Evolutionary conservation across 495 filamentous ascomycete species (phyloP).

Genomic region (Penicillium robsamsonii): DNA sequence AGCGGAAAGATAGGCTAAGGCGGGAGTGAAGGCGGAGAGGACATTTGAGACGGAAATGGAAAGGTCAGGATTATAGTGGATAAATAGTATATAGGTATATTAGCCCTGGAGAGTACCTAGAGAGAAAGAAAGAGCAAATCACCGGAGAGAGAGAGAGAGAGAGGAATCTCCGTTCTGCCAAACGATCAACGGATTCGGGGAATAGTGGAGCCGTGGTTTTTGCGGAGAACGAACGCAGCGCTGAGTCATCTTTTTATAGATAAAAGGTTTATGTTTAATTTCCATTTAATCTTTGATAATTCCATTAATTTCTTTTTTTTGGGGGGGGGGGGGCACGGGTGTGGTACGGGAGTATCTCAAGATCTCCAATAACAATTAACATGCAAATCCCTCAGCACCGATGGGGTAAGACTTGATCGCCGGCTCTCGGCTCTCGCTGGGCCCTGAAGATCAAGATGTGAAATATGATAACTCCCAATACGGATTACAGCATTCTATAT

Average conservation of each 20-base stretch:
- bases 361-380: background rate
- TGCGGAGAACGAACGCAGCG: conserved; percentile 29
- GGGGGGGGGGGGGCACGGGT: background rate
- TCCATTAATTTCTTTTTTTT: background rate
- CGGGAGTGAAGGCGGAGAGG: conserved; percentile 13
- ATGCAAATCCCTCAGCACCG: conserved; percentile 4
- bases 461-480: background rate
- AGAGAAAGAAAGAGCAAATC: conserved; percentile 1
- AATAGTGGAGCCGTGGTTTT: conserved; percentile 36
- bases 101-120: background rate
- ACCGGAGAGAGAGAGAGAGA: conserved; percentile 13
- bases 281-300: background rate
- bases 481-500: background rate
- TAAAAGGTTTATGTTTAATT: background rate
- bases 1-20: conserved; percentile 13
- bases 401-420: conserved; percentile 17
- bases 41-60: conserved; percentile 11
- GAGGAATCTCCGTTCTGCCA: conserved; percentile 20
- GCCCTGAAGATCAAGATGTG: conserved; percentile 27
- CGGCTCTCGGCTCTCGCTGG: conserved; percentile 23
- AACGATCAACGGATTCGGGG: conserved; percentile 34
- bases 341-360: background rate
- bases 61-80: background rate
- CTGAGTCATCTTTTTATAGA: conserved; percentile 8
- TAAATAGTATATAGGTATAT: background rate